Evolutionary conservation across 2,329 filamentous ascomycete species (phyloP), one percentile per base, ranked within the genome.

Genomic region (Aspergillus pseudoviridinutans): DNA sequence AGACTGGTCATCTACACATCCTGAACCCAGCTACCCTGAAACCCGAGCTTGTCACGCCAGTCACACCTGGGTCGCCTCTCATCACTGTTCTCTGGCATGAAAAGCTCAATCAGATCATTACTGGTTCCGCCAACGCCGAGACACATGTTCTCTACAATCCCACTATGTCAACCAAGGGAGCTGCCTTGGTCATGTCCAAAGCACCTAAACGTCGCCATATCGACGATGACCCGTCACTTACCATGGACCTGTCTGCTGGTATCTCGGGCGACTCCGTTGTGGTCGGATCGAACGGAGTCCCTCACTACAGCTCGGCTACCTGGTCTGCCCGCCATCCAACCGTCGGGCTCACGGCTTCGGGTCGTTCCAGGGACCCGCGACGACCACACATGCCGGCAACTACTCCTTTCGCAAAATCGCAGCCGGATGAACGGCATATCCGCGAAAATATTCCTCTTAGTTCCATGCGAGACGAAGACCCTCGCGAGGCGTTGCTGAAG

Each of bases 381-480:
- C 79, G 92, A 60, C 94, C 94, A n/a, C 87, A 95, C 66, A 83
- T 95, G 49, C 93, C 92, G 3, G 82, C 85, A 57, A 84, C 88
- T 55, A 97, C 94, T 9, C 94, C 94, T 0, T 97, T 97, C 71
- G 88, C 90, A 66, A 94, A 95, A 74, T 90, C 83, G 59, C 90
- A 94, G 68, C 92, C 93, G 0, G 92, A 97, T 72, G 90, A 93
- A 73, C 88, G 89, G 68, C 91, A 95, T 71, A 91, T 99, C 60
- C 88, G 87, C 66, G 86, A 93, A 70, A 90, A 90, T 63, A 96
- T 97, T 54, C 91, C 92, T 28, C 82, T 97, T 12, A 93, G 91
- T 61, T 87, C 86, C 61, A 96, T 99, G 91, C 82, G 96, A 50
- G 92, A 99, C 74, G 94, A 99, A 73, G 94, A 99, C 78, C 94